Conservation (phyloP, 192 early-diverging fungal genomes). For the Phycomyces blakesleeanus region DNA sequence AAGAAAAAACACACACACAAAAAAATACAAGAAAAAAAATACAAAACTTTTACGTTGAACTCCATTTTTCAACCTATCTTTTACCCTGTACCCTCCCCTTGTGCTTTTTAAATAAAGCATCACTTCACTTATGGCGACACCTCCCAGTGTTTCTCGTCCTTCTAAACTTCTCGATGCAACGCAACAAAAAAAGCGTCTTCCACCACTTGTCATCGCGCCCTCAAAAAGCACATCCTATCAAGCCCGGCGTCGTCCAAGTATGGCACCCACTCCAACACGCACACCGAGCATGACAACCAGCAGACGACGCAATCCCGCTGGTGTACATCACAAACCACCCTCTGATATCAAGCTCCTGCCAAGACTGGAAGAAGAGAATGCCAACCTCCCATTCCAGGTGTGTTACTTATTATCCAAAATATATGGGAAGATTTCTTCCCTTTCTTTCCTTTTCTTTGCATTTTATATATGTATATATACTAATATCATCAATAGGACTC, state of each 20-base stretch:
- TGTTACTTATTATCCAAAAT: no score
- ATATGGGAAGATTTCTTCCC: no score
- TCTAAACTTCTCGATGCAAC: not conserved
- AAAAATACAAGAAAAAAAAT: no score
- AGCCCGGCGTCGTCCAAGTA: not conserved
- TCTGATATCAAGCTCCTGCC: not conserved
- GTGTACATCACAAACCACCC: not conserved
- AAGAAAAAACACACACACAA: no score
- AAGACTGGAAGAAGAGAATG: constrained; percentile 57
- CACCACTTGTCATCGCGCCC: not conserved
- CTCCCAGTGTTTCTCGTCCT: no score
- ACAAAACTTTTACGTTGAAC: no score
- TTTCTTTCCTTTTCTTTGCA: not conserved
- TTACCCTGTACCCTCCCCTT: no score
- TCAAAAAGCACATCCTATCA: not conserved
- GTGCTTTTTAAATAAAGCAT: no score
- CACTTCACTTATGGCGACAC: no score
- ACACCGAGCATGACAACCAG: not conserved
- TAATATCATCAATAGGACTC: constrained; percentile 36
- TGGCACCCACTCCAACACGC: constrained; percentile 1
- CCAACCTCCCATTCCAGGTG: constrained; percentile 51
- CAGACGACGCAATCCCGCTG: not conserved
- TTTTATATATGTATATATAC: constrained; percentile 3
- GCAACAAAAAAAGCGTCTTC: not conserved
- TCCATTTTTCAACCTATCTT: no score